Evolutionary conservation across 2,329 filamentous ascomycete genomes (phyloP).

Genomic region (Fusarium sp.): DNA sequence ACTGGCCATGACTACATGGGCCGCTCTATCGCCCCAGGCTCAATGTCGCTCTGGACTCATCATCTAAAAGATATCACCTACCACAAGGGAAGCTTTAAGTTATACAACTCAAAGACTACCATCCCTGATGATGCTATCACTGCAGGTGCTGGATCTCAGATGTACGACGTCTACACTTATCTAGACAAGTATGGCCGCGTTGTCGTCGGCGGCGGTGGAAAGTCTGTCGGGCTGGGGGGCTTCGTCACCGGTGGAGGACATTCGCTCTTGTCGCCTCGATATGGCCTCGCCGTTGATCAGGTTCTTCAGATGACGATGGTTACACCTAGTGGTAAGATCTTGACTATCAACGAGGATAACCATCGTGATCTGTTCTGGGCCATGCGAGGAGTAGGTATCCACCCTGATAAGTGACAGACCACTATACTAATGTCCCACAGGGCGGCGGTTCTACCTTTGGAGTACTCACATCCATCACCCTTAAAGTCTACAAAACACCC

Average conservation of each 20-base stretch:
- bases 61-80: constrained; percentile 58
- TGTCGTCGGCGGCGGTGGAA: constrained; percentile 67
- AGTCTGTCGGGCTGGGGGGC: constrained; percentile 70
- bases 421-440: constrained; percentile 46
- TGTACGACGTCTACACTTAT: constrained; percentile 61
- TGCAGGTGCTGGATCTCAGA: constrained; percentile 66
- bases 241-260: constrained; percentile 74
- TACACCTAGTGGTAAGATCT: constrained; percentile 62
- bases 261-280: constrained; percentile 63
- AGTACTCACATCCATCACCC: constrained; percentile 69
- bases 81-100: constrained; percentile 57
- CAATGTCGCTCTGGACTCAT: constrained; percentile 67
- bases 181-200: constrained; percentile 60
- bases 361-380: constrained; percentile 75
- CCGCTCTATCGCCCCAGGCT: constrained; percentile 62
- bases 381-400: constrained; percentile 64
- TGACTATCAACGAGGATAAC: constrained; percentile 65
- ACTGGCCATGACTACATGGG: constrained; percentile 61
- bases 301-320: constrained; percentile 71
- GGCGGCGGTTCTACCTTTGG: constrained; percentile 73
- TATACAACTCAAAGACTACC: constrained; percentile 55
- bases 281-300: constrained; percentile 73
- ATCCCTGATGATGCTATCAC: constrained; percentile 66
- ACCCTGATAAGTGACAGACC: accelerated
- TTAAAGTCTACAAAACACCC: constrained; percentile 63